Evolutionary conservation across 2,329 filamentous ascomycete species (phyloP).

Genomic region (Aspergillus fumigatus): DNA sequence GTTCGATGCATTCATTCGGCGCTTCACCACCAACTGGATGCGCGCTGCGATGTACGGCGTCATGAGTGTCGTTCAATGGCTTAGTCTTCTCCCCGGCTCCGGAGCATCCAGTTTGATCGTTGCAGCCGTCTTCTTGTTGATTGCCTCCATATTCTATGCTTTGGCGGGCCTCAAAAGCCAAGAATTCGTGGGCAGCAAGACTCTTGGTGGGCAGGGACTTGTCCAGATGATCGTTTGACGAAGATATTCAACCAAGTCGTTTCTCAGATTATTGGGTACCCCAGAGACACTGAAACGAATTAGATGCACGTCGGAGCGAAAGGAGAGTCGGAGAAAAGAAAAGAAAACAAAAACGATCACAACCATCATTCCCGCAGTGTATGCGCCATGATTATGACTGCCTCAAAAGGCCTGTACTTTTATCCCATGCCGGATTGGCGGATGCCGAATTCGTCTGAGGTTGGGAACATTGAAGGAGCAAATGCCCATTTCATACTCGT

Average conservation of each 20-base stretch:
- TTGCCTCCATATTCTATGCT: conserved; percentile 74
- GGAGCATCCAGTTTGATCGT: conserved; percentile 72
- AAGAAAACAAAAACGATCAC: not conserved
- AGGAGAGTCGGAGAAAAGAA: not conserved
- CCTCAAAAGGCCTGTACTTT: conserved; percentile 16
- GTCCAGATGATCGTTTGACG: conserved; percentile 92
- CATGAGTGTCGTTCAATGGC: conserved; percentile 80
- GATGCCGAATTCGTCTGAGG: not conserved
- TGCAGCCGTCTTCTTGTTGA: conserved; percentile 71
- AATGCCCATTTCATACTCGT: not conserved
- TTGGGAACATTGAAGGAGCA: conserved; percentile 1
- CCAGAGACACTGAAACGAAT: too few species aligned
- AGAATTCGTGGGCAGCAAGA: conserved; percentile 69
- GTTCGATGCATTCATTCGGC: conserved; percentile 87
- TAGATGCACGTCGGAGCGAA: not conserved
- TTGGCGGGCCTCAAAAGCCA: conserved; percentile 43
- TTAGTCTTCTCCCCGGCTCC: conserved; percentile 61
- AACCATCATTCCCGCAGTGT: conserved; percentile 10
- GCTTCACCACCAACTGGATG: conserved; percentile 94
- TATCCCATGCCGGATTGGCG: conserved; percentile 12
- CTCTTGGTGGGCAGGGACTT: conserved; percentile 84
- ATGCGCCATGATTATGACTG: conserved; percentile 20
- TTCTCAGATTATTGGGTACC: not conserved
- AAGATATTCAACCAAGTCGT: not conserved
- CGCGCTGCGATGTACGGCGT: conserved; percentile 78